Base-by-base conservation (phyloP, 2,329 filamentous ascomycete species). In the Cladophialophora carrionii region DNA sequence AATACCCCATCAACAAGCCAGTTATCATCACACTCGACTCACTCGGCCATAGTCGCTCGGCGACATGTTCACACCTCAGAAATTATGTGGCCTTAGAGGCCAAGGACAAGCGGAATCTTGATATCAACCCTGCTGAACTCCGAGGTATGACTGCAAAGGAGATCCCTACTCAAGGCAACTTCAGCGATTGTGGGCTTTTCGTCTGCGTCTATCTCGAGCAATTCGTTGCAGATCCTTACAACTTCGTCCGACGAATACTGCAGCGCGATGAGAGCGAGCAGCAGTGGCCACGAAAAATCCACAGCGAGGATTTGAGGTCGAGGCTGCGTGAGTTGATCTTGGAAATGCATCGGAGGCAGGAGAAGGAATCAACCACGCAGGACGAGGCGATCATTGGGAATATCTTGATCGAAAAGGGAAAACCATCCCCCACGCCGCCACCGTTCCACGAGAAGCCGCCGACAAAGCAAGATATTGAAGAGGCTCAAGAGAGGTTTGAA, bases 11-110 rank as follows among this genome's bases (percentile, higher is more conserved):
- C 0, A 79, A 78, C 8, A 82, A 87, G 57, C 87, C 91, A 1
- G 85, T 86, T 41, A 92, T 98, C 67, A 88, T 98, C 68, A 92
- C 91, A 0, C 84, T 98, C 29, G 95, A 99, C 76, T 98, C 95
- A 0, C 82, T 98, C 1, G 88, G 87, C n/a, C 72, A 77, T 4
- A 53, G 80, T 0, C 91, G 93, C 70, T 81, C 84, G 0, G 78
- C 81, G 0, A 90, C 91, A 5, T 68, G 66, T 37, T 54, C 65
- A 26, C 86, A 89, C 67, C 80, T 99, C 32, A 92, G 89, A 72
- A 84, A 90, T 29, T 98, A 96, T 76, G 80, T 98, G 4, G 74
- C 84, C 6, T 84, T 85, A 55, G 95, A 98, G 78, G 89, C 90
- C 3, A 82, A 83, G 70, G 82, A 78, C 80, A 95, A 87, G 72